Base-by-base conservation (phyloP, 2,329 filamentous ascomycete genomes). In the Colletotrichum tofieldiae region DNA sequence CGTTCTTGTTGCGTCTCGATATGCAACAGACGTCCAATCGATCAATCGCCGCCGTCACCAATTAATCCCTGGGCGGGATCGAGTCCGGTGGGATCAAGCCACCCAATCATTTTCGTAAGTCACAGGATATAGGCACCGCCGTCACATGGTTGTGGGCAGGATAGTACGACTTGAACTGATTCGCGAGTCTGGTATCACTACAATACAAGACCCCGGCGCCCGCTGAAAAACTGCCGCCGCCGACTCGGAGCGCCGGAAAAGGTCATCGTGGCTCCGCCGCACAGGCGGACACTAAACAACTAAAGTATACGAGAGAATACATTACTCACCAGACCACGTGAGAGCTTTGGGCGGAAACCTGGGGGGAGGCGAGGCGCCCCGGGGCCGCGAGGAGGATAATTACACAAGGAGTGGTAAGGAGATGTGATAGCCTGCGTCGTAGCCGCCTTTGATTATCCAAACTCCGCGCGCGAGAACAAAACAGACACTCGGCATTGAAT, bases 311-410 rank as follows among this genome's bases (percentile, higher is more conserved):
- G 41, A 49, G 43, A 56, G 18, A 49, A 71, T 63, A 63, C 43
- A 71, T 58, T 63, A 62, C 56, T 62, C 64, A 63, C 51, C 58
- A 68, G 68, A 71, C 68, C 65, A 58, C 51, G 60, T 49, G 64
- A 47, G 63, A 67, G 65, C 68, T 63, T 68, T 52, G 35, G 20
- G 20, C 26, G 20, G n/a, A 32, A 35, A 32, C 47, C 51, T 51
- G 51, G 29, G 32, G 20, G 51, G 32, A 5, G 23, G 23, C 23
- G 23, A 26, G 23, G 23, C 14, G 35, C 20, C 18, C 9, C 39
- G 61, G 61, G 6, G 35, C 29, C 29, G 32, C 32, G 12, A 26
- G 20, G 5, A 56, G 56, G 64, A 68, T 63, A 63, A 62, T 45
- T 55, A 70, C 45, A 66, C 43, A 60, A 52, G 52, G 20, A 32